Evolutionary conservation across 2,329 filamentous ascomycete species (phyloP), one percentile per base, ranked within the genome.

Genomic region (Myrmaecium sp.): DNA sequence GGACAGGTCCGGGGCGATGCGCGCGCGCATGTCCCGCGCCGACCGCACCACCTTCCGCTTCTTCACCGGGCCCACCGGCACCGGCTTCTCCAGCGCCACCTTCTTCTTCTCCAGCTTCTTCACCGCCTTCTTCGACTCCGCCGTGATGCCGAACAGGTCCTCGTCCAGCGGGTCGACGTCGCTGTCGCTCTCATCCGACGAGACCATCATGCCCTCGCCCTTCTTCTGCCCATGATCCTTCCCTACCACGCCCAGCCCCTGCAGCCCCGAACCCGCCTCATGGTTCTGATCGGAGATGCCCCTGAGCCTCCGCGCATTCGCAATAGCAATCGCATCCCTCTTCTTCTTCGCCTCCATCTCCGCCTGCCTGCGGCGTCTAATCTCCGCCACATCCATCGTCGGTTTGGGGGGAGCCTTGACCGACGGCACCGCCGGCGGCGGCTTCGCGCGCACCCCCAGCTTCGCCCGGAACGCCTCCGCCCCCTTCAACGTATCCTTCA

Each of bases 1-100:
- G 19, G 82, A 76, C 54, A 98, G 76, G 37, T 91, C 81, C 5
- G 91, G 89, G 17, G 84, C 78, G 32, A 98, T 63, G 34, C 89
- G 76, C 36, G 89, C 86, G 39, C 86, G 76, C 71, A 94, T 86
- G 52, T 98, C 89, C 51, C 92, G 92, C 23, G 76, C 71, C 10
- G 83, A 86, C 26, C 86, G 71, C 34, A 75, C 63, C 27, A 82
- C 69, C 47, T 81, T 79, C 37, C 70, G 60, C 56, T 94, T 93
- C 54, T 82, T 86, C 30, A 91, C 72, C 0, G 86, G 86, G 9
- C 71, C 73, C 22, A 69, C 66, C 26, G 65, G 61, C 41, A 69
- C 60, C 4, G 47, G 48, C 31, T 42, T 47, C n/a, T 44, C 39
- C 57, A 57, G 35, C 57, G 67, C 36, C 1, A 47, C 30, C 27